These are phyloP conservation scores for Nothomitra cinnamomea DNA, from an alignment of 2,329 filamentous ascomycete genomes.

Conservation along the genomic window DNA sequence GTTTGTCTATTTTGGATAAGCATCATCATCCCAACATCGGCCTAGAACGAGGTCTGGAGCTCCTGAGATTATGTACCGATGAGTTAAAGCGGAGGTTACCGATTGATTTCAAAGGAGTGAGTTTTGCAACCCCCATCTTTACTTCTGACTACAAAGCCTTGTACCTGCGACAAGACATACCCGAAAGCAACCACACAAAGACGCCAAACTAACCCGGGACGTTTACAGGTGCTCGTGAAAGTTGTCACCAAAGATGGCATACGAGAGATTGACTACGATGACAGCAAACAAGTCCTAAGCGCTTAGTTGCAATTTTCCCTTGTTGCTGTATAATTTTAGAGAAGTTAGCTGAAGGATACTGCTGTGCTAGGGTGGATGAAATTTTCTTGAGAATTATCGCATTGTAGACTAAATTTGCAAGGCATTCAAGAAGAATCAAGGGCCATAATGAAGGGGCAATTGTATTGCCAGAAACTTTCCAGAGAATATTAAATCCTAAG, in stretches of 20 bases:
- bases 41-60: conserved; percentile 76
- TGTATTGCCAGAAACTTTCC: no score
- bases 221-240: conserved; percentile 45
- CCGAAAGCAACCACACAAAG: not conserved
- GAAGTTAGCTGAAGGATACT: no score
- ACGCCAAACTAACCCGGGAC: not conserved
- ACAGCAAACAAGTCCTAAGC: conserved; percentile 52
- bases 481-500: no score
- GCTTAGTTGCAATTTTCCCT: conserved; percentile 17
- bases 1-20: conserved; percentile 92
- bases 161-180: not conserved
- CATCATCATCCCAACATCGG: conserved; percentile 92
- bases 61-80: conserved; percentile 87
- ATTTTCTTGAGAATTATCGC: no score
- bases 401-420: no score
- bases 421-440: no score
- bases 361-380: no score
- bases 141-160: not conserved
- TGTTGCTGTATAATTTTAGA: no score
- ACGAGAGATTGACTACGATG: conserved; percentile 67
- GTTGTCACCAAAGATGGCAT: conserved; percentile 90
- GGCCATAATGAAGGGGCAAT: no score
- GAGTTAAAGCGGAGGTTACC: conserved; percentile 93
- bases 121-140: conserved; percentile 16
- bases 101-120: conserved; percentile 94